These are phyloP conservation scores for Kwoniella sp. DNA, from an alignment of 768 basidiomycete species.

Conservation along the genomic window DNA sequence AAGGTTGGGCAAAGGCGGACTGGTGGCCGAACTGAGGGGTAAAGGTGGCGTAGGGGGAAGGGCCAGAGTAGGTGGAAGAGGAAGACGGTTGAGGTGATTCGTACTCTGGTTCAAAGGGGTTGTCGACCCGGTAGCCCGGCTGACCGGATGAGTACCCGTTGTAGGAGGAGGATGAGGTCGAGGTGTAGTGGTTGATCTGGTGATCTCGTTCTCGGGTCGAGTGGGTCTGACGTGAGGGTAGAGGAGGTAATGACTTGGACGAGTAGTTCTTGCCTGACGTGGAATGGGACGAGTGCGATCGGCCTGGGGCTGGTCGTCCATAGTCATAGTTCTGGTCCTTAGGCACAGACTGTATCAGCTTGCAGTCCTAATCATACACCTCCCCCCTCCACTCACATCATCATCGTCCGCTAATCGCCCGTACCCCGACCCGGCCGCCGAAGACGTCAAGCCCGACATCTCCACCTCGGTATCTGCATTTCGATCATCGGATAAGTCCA, in stretches of 20 bases:
- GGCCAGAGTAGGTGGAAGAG: not conserved
- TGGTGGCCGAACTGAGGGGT: slow-evolving; percentile 3
- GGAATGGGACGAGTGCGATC: too few relatives aligned
- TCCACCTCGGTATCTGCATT: slow-evolving; percentile 26
- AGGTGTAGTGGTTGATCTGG: not conserved
- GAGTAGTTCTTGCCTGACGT: slow-evolving; percentile 6
- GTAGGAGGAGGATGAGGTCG: not conserved
- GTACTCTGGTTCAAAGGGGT: slow-evolving; percentile 14
- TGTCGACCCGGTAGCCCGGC: not conserved
- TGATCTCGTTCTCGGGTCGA: too few relatives aligned
- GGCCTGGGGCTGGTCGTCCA: too few relatives aligned
- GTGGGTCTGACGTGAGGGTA: too few relatives aligned
- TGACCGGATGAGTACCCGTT: not conserved
- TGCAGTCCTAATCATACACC: too few relatives aligned
- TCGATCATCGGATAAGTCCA: slow-evolving; percentile 27
- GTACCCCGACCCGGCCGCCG: slow-evolving; percentile 20
- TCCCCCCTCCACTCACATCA: slow-evolving; percentile 19
- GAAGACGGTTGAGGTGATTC: slow-evolving; percentile 14
- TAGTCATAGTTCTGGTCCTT: too few relatives aligned
- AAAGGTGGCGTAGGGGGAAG: slow-evolving; percentile 4
- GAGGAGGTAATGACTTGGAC: slow-evolving; percentile 7
- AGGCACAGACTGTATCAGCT: too few relatives aligned
- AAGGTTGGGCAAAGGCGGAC: not conserved
- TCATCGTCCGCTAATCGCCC: slow-evolving; percentile 35
- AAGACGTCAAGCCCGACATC: slow-evolving; percentile 28